Evolutionary conservation across 192 early-diverging fungal species (phyloP).

Genomic region (Coemansia sp.): DNA sequence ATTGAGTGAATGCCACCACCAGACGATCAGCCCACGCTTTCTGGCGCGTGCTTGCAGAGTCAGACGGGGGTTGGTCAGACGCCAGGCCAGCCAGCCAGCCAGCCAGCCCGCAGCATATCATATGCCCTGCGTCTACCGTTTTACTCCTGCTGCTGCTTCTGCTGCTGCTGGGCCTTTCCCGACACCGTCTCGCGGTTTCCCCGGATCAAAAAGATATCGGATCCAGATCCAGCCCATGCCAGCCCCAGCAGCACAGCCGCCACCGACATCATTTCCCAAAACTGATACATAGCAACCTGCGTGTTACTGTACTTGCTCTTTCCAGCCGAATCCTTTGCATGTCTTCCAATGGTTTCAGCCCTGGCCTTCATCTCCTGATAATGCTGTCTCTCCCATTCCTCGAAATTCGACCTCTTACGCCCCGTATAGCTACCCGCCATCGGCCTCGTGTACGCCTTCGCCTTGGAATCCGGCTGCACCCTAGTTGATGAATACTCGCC

Average conservation of each 20-base stretch:
- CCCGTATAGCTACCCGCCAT: constrained; percentile 25
- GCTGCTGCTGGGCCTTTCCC: no score
- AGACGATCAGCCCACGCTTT: no score
- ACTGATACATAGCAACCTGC: constrained; percentile 32
- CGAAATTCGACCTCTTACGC: constrained; percentile 32
- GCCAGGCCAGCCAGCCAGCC: no score
- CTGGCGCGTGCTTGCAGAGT: no score
- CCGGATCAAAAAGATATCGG: no score
- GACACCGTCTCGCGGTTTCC: no score
- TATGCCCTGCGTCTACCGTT: no score
- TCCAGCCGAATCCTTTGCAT: constrained; percentile 8
- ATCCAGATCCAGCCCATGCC: constrained; percentile 21
- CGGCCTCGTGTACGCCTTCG: constrained; percentile 15
- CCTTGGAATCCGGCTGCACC: constrained; percentile 1
- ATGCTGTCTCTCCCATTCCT: constrained; percentile 50
- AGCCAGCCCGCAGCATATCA: no score
- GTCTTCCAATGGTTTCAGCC: constrained; percentile 19
- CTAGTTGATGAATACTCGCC: constrained; percentile 41
- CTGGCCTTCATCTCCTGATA: constrained; percentile 31
- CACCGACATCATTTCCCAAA: constrained; percentile 25
- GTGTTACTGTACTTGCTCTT: constrained; percentile 20
- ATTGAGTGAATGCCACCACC: no score
- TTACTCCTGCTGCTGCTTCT: no score
- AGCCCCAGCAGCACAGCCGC: constrained; percentile 34
- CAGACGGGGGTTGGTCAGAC: no score